Conservation (phyloP, 106 monocot species). For the Alisma plantagoaquatica region DNA sequence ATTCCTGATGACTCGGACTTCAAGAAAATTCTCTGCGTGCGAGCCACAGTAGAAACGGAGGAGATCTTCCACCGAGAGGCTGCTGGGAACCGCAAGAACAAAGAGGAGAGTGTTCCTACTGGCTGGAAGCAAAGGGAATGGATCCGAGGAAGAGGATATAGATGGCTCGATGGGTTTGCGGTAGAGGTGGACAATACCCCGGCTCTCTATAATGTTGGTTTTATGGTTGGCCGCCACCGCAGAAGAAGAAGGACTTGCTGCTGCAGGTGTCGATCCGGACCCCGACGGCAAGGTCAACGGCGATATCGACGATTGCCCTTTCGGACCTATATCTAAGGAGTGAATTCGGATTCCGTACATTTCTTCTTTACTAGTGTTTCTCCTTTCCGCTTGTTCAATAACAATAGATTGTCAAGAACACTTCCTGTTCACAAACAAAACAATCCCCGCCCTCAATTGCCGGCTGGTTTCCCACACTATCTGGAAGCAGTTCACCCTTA, state of each 20-base stretch:
- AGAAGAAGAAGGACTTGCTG: background rate
- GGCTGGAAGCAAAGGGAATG: conserved; percentile 9
- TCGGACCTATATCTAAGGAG: conserved; percentile 12
- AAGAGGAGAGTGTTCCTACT: conserved; percentile 53
- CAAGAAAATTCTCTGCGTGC: conserved; percentile 27
- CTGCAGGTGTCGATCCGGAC: background rate
- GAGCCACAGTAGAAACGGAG: conserved; percentile 58
- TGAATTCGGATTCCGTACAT: conserved; percentile 21
- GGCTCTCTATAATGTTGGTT: background rate
- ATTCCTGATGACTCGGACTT: conserved; percentile 62
- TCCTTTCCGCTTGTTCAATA: no score
- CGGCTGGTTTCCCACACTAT: no score
- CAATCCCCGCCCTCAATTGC: no score
- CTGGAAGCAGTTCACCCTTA: no score
- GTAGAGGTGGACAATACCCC: conserved; percentile 13
- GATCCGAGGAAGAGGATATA: conserved; percentile 12
- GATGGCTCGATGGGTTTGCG: conserved; percentile 11
- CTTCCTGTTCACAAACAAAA: no score
- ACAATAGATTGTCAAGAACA: no score
- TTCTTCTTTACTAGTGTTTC: background rate
- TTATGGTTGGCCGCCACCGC: background rate
- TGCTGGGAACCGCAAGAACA: conserved; percentile 50
- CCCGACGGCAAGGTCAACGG: background rate
- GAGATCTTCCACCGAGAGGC: conserved; percentile 59
- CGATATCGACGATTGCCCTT: no score